Evolutionary conservation across 2,329 filamentous ascomycete genomes (phyloP).

Genomic region (Trichoderma sp.): DNA sequence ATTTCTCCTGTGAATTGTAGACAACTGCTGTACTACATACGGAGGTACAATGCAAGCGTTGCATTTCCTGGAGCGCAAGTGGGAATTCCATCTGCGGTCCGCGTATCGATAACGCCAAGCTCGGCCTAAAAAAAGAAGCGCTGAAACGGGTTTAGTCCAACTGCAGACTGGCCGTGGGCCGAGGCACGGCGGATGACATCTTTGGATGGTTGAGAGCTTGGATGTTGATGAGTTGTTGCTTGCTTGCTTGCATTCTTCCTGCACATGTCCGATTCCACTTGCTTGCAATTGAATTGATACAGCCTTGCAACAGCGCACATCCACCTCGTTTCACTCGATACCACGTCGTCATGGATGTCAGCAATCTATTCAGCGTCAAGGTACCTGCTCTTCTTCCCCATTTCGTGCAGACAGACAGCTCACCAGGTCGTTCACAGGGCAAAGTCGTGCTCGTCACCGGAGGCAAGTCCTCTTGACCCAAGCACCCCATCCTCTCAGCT

Average conservation of each 20-base stretch:
- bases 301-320: neutral
- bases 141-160: neutral
- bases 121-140: neutral
- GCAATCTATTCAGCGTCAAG: constrained; percentile 13
- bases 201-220: too few species aligned
- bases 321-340: neutral
- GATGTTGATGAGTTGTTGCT: too few species aligned
- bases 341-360: constrained; percentile 2
- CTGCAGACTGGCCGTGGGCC: neutral
- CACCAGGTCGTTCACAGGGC: constrained; percentile 40
- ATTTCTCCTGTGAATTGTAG: neutral
- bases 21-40: neutral
- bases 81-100: neutral
- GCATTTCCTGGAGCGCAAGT: neutral
- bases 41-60: neutral
- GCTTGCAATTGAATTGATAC: neutral
- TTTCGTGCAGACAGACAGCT: neutral
- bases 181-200: neutral
- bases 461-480: constrained; percentile 32
- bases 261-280: neutral
- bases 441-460: constrained; percentile 63
- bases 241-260: neutral
- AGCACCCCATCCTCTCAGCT: neutral
- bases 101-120: constrained; percentile 8
- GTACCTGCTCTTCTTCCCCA: neutral